phyloP scores from a whole-genome alignment of 305 asterid species.

The Euphrasia arctica region DNA sequence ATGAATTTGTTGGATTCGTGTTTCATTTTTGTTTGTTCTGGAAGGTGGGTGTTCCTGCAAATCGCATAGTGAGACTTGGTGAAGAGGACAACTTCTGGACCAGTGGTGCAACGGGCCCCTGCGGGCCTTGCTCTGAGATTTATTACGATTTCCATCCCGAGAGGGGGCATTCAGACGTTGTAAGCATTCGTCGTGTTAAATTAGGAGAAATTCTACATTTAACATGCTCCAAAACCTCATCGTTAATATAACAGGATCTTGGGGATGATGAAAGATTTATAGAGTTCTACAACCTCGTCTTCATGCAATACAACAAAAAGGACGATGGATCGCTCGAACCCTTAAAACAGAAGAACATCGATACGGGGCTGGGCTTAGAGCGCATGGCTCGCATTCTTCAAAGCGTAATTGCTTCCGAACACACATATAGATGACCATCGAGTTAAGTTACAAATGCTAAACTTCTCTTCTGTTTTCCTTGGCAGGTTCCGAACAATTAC shows the following conservation, averaged over 20 bases:
- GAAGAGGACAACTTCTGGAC: constrained; percentile 98
- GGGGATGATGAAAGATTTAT: constrained; percentile 92
- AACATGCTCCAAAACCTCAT: constrained; percentile 5
- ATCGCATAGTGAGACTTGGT: constrained; percentile 79
- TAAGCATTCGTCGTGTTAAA: constrained; percentile 35
- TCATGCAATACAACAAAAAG: constrained; percentile 88
- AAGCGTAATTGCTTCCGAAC: constrained; percentile 39
- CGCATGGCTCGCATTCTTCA: constrained; percentile 97
- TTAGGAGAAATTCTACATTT: constrained; percentile 9
- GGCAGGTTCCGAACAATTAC: constrained; percentile 90
- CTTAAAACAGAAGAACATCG: constrained; percentile 90
- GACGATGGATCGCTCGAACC: constrained; percentile 98
- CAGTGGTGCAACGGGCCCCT: constrained; percentile 92
- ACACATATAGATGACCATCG: background rate
- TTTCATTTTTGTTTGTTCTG: constrained; percentile 17
- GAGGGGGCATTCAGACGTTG: constrained; percentile 65
- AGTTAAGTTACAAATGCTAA: constrained; percentile 19
- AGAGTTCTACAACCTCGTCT: constrained; percentile 97
- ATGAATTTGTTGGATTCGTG: background rate
- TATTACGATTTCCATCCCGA: constrained; percentile 95
- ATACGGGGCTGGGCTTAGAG: constrained; percentile 96
- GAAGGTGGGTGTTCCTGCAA: constrained; percentile 77
- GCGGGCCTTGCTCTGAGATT: constrained; percentile 96
- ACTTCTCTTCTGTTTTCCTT: constrained; percentile 21
- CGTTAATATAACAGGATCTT: constrained; percentile 62